Evolutionary conservation across 257 asterid genomes (phyloP), one percentile per base, ranked within the genome.

Genomic region (Nicotiana noctiflora): DNA sequence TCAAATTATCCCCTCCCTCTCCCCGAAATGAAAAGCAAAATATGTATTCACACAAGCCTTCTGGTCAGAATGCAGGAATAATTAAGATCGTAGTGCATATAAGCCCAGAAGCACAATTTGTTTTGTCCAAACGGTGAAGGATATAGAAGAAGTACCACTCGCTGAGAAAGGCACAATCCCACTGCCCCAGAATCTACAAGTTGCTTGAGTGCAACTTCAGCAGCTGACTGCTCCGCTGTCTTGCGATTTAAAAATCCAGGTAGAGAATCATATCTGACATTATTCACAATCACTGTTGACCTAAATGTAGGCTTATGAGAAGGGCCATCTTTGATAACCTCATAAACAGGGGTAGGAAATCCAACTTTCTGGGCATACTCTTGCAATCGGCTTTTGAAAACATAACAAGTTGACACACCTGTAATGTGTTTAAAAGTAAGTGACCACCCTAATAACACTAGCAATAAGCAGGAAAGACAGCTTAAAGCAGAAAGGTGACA

Each of bases 191-290:
- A 81, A 51, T 85, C 86, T 68, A 86, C 84, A 21, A 96, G 90
- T 82, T 89, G 89, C 80, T 89, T 19, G 31, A 96, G 97, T 83
- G 99, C 99, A 75, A 94, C 96, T 91, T 96, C 99, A 59, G 99
- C 99, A 81, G 99, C 98, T 19, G 99, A 96, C 84, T 96, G 99
- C 86, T 96, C 99, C 1, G 99, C 98, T 23, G 97, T 95, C 86
- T 96, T 96, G 81, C 98, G 97, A 81, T 92, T 92, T 87, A 86
- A 90, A 84, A 96, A 96, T 75, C 98, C 98, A 23, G 96, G 93
- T 31, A 96, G 92, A 83, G 99, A 96, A 85, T 96, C 96, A 84
- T 93, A 94, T 84, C 95, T 90, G 44, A 79, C 83, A 63, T 90
- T 52, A 44, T 88, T 85, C 76, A 94, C 88, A 25, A 85, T 86